Conservation (phyloP, 306 rosid species). For the Medicago ruthenica region DNA sequence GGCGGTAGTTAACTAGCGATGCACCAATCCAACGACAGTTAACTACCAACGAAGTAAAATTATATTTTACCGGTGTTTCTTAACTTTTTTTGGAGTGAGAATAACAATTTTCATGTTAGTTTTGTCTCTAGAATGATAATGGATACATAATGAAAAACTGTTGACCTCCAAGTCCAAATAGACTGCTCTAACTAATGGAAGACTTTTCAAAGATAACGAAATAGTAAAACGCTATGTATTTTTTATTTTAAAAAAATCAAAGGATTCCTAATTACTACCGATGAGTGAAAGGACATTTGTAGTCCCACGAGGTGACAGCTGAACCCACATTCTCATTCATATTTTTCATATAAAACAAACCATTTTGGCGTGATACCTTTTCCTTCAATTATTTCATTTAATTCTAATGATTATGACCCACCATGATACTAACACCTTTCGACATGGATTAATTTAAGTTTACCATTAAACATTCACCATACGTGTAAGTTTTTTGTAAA, state of each 20-base stretch:
- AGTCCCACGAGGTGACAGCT: conserved; percentile 6
- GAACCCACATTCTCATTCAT: conserved; percentile 30
- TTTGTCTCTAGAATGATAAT: background rate
- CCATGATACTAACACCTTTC: background rate
- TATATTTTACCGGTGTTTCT: too few species aligned
- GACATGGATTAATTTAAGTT: background rate
- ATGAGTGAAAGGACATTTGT: background rate
- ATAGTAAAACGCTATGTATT: background rate
- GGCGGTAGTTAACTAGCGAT: too few species aligned
- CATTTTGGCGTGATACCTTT: conserved; percentile 13
- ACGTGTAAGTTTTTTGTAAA: background rate
- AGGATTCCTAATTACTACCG: conserved; percentile 3
- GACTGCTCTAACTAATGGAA: conserved; percentile 17
- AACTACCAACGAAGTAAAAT: too few species aligned
- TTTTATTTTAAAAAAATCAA: background rate
- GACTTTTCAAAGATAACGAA: conserved; percentile 1
- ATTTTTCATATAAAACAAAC: conserved; percentile 37
- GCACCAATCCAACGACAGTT: too few species aligned
- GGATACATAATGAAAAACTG: background rate
- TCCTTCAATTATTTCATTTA: background rate
- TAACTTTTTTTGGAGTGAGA: too few species aligned
- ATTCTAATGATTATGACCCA: background rate
- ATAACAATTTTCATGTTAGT: too few species aligned
- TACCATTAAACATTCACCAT: background rate
- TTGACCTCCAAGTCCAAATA: conserved; percentile 26